These are phyloP conservation scores for Didymella arachidicola DNA, from an alignment of 2,329 filamentous ascomycete genomes.

Conservation along the genomic window DNA sequence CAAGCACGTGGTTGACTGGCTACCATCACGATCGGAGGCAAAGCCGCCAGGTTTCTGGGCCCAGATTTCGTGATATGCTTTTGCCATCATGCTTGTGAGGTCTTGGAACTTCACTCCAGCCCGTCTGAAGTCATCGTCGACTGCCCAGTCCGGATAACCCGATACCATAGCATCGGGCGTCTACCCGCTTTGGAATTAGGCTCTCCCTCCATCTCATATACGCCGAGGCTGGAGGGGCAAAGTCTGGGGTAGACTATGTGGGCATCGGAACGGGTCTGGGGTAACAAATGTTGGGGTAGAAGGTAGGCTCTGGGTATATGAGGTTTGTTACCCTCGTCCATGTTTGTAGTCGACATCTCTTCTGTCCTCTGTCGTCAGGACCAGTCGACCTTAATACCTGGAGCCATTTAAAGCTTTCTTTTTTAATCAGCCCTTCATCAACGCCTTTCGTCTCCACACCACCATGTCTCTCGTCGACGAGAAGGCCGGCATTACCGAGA, in stretches of 20 bases:
- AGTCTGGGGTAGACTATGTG: conserved; percentile 20
- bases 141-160: conserved; percentile 10
- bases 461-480: conserved; percentile 30
- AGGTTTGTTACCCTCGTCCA: conserved; percentile 16
- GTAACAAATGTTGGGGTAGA: conserved; percentile 8
- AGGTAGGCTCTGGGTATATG: conserved; percentile 17
- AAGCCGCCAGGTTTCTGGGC: conserved; percentile 15
- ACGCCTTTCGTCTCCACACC: neutral
- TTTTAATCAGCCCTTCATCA: neutral
- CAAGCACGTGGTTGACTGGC: conserved; percentile 17
- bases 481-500: conserved; percentile 27
- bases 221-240: conserved; percentile 8
- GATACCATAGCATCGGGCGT: conserved; percentile 20
- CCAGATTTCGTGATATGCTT: conserved; percentile 12
- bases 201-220: conserved; percentile 1
- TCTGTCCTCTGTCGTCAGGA: conserved; percentile 19
- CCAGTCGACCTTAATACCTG: conserved; percentile 17
- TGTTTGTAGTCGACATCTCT: conserved; percentile 18
- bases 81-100: conserved; percentile 4
- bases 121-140: conserved; percentile 12
- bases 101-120: conserved; percentile 14
- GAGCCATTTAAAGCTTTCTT: neutral
- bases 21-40: conserved; percentile 16
- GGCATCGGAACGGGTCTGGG: conserved; percentile 17
- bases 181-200: conserved; percentile 9